Base-by-base conservation (phyloP, 1,284 basidiomycete species). In the Fistulinella cinereoalba region DNA sequence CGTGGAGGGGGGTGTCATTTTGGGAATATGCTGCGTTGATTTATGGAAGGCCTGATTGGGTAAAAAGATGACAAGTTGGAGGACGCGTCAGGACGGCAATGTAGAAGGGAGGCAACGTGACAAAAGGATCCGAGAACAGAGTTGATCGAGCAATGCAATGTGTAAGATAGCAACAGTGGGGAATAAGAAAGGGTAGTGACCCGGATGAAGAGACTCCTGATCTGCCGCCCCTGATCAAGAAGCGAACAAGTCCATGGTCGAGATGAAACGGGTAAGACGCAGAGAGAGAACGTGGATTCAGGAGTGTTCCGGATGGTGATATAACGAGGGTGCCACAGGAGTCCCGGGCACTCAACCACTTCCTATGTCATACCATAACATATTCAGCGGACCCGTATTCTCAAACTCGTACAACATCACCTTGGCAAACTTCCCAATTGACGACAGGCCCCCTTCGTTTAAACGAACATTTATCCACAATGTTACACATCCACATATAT, bases 401-500 rank as follows among this genome's bases (percentile, higher is more conserved):
- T 47, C 41, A 21, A 60, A 40, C 48, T 61, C 43, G 49, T 52
- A 52, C 54, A 47, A 66, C 54, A 41, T 66, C 55, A 64, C 62
- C 61, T 65, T 63, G 50, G 41, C 42, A 47, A 43, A 50, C 46
- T 38, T 47, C 48, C 42, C 38, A 50, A n/a, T 16, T 37, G 24
- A 23, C 41, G 43, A 41, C 44, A 38, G 40, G 52, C 40, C 44
- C 50, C 46, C 46, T 37, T 49, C 45, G 44, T 51, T 47, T 52
- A 51, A 49, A 58, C 42, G 42, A 51, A 56, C 51, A 55, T 33
- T 43, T 59, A 65, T 55, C 53, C 60, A 71, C 70, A 92, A 51
- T 47, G 51, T 67, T 62, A 65, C 64, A 93, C 88, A 69, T 96
- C 92, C 60, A 93, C 83, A 71, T 97, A 97, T 55, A 96, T 81